A percentile compares a stretch with the other conserved stretches of the same genome.
Conservation (phyloP, 768 basidiomycete species). For the Lactifluus hygrophoroides region DNA sequence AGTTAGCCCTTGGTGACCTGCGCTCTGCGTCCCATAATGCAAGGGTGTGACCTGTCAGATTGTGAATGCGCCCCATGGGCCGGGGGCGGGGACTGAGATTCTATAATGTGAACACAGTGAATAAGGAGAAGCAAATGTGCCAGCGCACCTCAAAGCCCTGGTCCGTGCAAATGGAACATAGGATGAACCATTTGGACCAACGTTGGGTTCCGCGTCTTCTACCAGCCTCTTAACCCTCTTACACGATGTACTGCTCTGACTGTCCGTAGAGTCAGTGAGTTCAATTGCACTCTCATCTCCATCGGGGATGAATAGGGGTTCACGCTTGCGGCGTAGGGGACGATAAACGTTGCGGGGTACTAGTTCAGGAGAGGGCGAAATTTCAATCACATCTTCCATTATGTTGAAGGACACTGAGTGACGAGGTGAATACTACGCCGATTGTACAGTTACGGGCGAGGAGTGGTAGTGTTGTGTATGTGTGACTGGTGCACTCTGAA, state of each 20-base stretch:
- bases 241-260: constrained; percentile 15
- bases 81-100: neutral
- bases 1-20: neutral
- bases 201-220: neutral
- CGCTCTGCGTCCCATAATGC: neutral
- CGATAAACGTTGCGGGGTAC: neutral
- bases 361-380: constrained; percentile 14
- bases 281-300: constrained; percentile 35
- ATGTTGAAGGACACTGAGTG: neutral
- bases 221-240: constrained; percentile 6
- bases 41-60: neutral
- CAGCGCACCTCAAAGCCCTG: constrained; percentile 4
- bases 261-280: constrained; percentile 44
- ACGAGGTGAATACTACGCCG: neutral
- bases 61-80: neutral
- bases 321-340: constrained; percentile 14
- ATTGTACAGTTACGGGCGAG: neutral
- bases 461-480: neutral
- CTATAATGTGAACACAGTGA: neutral
- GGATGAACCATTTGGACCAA: neutral
- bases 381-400: constrained; percentile 18
- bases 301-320: constrained; percentile 7
- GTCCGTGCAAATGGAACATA: neutral
- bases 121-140: neutral
- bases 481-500: neutral